Conservation (phyloP, 2,329 filamentous ascomycete genomes). For the Fusarium devonianum region DNA sequence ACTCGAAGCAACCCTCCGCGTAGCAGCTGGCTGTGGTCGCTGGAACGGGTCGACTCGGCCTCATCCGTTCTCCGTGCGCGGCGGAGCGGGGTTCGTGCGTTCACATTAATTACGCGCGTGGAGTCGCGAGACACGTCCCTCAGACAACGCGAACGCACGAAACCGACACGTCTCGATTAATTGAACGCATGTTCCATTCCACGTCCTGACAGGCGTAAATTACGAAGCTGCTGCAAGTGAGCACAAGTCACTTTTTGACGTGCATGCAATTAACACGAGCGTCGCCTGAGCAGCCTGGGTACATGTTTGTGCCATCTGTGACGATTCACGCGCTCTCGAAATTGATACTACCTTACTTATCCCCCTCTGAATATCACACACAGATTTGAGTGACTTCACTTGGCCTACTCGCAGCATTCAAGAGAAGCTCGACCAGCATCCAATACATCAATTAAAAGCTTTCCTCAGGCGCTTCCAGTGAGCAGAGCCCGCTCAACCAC, state of each 20-base stretch:
- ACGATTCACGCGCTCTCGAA: not conserved
- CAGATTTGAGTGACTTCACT: too few species aligned
- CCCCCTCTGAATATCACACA: too few species aligned
- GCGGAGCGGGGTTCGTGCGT: conserved; percentile 29
- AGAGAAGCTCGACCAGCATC: too few species aligned
- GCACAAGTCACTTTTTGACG: conserved; percentile 36
- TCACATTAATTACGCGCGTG: conserved; percentile 35
- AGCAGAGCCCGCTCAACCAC: conserved; percentile 27
- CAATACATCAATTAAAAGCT: too few species aligned
- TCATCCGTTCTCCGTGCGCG: conserved; percentile 14
- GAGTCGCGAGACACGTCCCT: conserved; percentile 40
- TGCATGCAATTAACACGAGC: conserved; percentile 22
- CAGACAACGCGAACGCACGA: conserved; percentile 50
- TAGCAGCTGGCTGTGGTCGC: conserved; percentile 2
- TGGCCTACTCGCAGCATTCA: too few species aligned
- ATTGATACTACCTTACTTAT: not conserved
- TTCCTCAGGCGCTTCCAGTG: conserved; percentile 16
- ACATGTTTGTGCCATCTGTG: conserved; percentile 6
- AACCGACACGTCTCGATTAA: conserved; percentile 54
- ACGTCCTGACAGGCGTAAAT: conserved; percentile 17
- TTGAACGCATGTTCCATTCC: conserved; percentile 39
- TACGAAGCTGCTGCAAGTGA: conserved; percentile 28
- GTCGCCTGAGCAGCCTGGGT: conserved; percentile 19
- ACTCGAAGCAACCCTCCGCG: conserved; percentile 12
- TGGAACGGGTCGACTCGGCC: conserved; percentile 10